phyloP scores from a whole-genome alignment of 1,139 yeast genomes.

The Yamadazyma pseudoaaseri region DNA sequence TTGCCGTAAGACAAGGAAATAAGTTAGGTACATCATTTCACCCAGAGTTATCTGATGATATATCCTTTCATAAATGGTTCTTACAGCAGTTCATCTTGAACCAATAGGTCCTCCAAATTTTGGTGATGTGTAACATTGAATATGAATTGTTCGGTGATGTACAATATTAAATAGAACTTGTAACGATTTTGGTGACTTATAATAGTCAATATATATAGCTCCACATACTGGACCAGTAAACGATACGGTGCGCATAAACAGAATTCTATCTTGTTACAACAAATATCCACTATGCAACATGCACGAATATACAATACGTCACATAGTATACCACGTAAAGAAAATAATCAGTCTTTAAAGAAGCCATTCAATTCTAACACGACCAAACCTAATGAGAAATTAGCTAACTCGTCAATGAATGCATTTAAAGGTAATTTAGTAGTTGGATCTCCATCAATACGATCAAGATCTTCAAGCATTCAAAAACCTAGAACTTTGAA shows the following conservation, averaged over 20 bases:
- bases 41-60: constrained; percentile 67
- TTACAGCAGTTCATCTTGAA: constrained; percentile 49
- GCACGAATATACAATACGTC: constrained; percentile 23
- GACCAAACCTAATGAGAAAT: not conserved
- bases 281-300: constrained; percentile 31
- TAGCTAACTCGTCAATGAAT: constrained; percentile 15
- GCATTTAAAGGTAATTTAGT: constrained; percentile 22
- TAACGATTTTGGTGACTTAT: too few species aligned
- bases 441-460: constrained; percentile 15
- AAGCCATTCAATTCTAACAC: not conserved
- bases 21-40: constrained; percentile 78
- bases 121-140: too few species aligned
- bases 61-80: constrained; percentile 72
- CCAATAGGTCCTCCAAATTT: too few species aligned
- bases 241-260: constrained; percentile 2
- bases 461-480: constrained; percentile 16
- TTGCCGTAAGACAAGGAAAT: constrained; percentile 72
- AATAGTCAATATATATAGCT: too few species aligned
- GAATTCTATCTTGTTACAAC: constrained; percentile 1
- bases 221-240: too few species aligned
- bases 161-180: too few species aligned
- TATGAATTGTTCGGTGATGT: too few species aligned
- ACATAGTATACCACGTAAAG: not conserved
- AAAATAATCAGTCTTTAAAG: not conserved
- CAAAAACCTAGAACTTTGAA: constrained; percentile 10